Evolutionary conservation across 345 rosid species (phyloP).

Genomic region (Euphorbia peplus): DNA sequence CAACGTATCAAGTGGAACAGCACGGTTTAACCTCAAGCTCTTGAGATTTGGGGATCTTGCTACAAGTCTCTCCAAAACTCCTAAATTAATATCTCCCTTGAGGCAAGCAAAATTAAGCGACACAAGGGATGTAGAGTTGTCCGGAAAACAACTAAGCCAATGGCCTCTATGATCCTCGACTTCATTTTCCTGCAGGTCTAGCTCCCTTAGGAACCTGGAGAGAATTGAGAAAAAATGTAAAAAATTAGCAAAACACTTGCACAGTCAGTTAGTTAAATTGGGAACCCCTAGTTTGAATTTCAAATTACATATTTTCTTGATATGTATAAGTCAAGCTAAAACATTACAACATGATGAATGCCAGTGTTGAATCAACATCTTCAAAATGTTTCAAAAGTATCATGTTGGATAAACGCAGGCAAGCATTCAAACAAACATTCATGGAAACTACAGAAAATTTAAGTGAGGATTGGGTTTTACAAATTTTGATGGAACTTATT

Average conservation of each 20-base stretch:
- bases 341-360: neutral
- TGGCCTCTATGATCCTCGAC: slow-evolving; percentile 90
- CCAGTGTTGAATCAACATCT: no score
- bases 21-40: slow-evolving; percentile 77
- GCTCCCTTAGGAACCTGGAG: slow-evolving; percentile 74
- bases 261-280: neutral
- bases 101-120: slow-evolving; percentile 93
- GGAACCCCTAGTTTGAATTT: neutral
- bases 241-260: neutral
- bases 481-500: neutral
- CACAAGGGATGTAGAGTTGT: slow-evolving; percentile 64
- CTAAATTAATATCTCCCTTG: slow-evolving; percentile 69
- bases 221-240: slow-evolving; percentile 5
- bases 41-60: slow-evolving; percentile 83
- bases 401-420: neutral
- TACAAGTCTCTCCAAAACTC: slow-evolving; percentile 82
- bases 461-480: neutral
- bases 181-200: slow-evolving; percentile 96
- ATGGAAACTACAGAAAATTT: neutral
- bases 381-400: neutral
- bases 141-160: slow-evolving; percentile 92
- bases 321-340: no score
- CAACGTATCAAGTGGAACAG: slow-evolving; percentile 70
- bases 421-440: neutral
- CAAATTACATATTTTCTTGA: no score